Conservation (phyloP, 176 grass and related monocot genomes). For the Carex pumila region DNA sequence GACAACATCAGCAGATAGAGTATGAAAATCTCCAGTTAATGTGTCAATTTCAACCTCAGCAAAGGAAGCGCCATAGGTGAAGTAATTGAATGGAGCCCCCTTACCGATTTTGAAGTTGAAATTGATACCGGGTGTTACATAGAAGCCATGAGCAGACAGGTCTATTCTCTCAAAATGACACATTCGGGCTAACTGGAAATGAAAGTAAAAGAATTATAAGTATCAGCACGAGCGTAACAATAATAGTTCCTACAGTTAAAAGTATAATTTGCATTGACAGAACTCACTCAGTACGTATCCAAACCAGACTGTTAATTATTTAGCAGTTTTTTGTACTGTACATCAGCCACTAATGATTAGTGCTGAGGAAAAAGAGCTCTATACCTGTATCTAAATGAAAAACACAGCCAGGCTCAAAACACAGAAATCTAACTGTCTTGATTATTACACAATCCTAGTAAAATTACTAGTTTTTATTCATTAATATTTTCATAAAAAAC, state of each 20-base stretch:
- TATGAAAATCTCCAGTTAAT: conserved; percentile 95
- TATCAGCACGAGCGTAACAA: background rate
- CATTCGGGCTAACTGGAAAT: conserved; percentile 51
- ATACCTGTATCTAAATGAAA: background rate
- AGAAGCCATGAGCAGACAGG: conserved; percentile 93
- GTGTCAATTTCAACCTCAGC: conserved; percentile 96
- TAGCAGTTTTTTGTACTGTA: background rate
- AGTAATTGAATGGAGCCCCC: conserved; percentile 78
- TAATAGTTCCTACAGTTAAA: background rate
- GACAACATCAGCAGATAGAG: conserved; percentile 64
- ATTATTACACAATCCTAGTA: background rate
- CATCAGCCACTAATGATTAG: background rate
- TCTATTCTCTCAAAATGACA: conserved; percentile 81
- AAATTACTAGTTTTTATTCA: background rate
- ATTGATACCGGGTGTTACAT: conserved; percentile 67
- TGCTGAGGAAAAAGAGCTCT: background rate
- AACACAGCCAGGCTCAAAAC: background rate
- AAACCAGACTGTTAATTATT: background rate
- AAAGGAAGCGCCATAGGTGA: conserved; percentile 94
- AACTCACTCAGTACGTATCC: background rate
- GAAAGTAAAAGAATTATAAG: conserved; percentile 16
- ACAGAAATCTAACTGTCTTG: background rate
- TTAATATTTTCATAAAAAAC: background rate
- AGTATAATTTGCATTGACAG: background rate
- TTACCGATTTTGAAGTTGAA: conserved; percentile 73